These are phyloP conservation scores for Corinectria fuckeliana DNA, from an alignment of 2,329 filamentous ascomycete genomes.

Conservation along the genomic window DNA sequence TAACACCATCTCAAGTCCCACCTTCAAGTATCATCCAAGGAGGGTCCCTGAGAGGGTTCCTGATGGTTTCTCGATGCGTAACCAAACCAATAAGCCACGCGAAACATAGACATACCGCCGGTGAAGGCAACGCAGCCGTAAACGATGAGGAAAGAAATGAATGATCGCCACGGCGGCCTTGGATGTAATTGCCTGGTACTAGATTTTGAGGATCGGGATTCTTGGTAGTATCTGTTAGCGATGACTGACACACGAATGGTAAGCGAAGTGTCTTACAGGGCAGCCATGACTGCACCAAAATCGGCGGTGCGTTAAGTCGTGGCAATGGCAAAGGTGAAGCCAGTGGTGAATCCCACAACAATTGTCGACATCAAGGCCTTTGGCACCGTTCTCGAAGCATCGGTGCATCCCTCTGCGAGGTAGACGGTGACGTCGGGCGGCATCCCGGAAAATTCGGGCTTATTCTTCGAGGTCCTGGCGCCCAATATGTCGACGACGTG, in stretches of 20 bases:
- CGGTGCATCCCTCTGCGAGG: slow-evolving; percentile 46
- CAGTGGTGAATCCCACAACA: slow-evolving; percentile 42
- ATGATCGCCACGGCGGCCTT: slow-evolving; percentile 5
- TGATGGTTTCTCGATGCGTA: slow-evolving; percentile 14
- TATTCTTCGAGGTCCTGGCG: slow-evolving; percentile 18
- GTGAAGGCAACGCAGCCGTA: slow-evolving; percentile 25
- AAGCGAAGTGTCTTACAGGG: not conserved
- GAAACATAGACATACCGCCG: slow-evolving; percentile 10
- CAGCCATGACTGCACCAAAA: slow-evolving; percentile 22
- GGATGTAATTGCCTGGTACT: slow-evolving; percentile 14
- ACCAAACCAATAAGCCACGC: slow-evolving; percentile 8
- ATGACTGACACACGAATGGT: too few relatives aligned
- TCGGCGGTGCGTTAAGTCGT: slow-evolving; percentile 36
- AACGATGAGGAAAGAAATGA: slow-evolving; percentile 12
- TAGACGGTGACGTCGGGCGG: slow-evolving; percentile 38
- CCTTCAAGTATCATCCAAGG: slow-evolving; percentile 11
- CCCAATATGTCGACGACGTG: slow-evolving; percentile 15
- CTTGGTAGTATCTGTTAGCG: not conserved
- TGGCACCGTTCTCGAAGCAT: slow-evolving; percentile 41
- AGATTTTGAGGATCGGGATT: slow-evolving; percentile 15
- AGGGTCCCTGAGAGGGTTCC: slow-evolving; percentile 1
- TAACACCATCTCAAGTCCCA: not conserved
- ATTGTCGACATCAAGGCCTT: slow-evolving; percentile 43
- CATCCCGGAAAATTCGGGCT: slow-evolving; percentile 19
- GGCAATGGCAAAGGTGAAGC: slow-evolving; percentile 40